These are phyloP conservation scores for Hippophae tibetana DNA, from an alignment of 306 rosid genomes.

Conservation along the genomic window DNA sequence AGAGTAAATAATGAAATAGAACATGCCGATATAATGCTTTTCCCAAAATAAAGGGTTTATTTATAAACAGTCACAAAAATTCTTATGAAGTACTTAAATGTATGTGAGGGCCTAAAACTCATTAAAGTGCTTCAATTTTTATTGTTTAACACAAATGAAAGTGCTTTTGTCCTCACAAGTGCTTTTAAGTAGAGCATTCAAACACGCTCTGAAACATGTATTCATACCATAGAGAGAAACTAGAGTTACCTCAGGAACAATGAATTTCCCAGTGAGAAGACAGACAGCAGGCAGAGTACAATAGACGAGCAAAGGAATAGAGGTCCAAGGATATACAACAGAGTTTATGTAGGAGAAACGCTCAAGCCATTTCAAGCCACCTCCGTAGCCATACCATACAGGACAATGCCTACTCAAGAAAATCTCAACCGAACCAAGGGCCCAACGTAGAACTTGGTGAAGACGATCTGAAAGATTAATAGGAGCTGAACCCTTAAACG, in stretches of 20 bases:
- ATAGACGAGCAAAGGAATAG: slow-evolving; percentile 77
- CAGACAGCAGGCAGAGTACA: slow-evolving; percentile 93
- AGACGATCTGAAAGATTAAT: slow-evolving; percentile 92
- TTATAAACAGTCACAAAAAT: too few species aligned
- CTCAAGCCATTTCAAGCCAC: slow-evolving; percentile 77
- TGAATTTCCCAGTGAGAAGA: slow-evolving; percentile 83
- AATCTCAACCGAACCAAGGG: slow-evolving; percentile 93
- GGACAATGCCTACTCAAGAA: slow-evolving; percentile 92
- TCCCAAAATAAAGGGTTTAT: too few species aligned
- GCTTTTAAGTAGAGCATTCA: too few species aligned
- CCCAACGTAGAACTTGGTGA: slow-evolving; percentile 97
- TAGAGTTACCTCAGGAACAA: slow-evolving; percentile 80
- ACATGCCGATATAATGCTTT: too few species aligned
- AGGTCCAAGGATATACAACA: slow-evolving; percentile 86
- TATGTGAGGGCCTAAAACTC: too few species aligned
- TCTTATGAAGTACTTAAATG: too few species aligned
- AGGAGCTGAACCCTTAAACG: slow-evolving; percentile 98
- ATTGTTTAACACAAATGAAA: too few species aligned
- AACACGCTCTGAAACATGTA: too few species aligned
- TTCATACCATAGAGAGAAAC: not conserved
- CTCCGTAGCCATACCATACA: slow-evolving; percentile 90
- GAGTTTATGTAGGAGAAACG: slow-evolving; percentile 86
- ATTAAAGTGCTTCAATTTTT: too few species aligned
- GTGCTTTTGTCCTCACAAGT: too few species aligned
- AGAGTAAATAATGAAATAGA: too few species aligned